phyloP scores from a whole-genome alignment of 2,329 filamentous ascomycete genomes.

The Penicillium sp. region DNA sequence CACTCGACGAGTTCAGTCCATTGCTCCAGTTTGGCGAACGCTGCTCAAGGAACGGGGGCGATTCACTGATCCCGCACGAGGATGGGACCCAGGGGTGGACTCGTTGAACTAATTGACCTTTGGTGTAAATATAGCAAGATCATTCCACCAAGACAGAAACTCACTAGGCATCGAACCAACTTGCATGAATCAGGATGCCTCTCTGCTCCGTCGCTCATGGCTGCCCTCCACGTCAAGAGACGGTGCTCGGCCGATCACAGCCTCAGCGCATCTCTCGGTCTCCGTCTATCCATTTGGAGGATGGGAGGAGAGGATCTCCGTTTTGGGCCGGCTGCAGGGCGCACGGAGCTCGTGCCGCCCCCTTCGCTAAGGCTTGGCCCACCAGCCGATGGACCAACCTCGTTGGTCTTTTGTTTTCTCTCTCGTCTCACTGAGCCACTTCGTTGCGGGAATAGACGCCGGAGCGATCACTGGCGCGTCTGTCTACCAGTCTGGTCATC shows the following conservation, averaged over 20 bases:
- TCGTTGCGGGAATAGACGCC: too few relatives aligned
- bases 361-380: constrained; percentile 5
- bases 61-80: too few relatives aligned
- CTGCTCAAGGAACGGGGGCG: too few relatives aligned
- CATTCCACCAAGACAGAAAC: background rate
- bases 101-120: too few relatives aligned
- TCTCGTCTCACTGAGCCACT: too few relatives aligned
- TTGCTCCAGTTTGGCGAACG: too few relatives aligned
- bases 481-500: too few relatives aligned
- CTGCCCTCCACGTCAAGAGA: background rate
- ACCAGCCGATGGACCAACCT: background rate
- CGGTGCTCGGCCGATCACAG: constrained; percentile 9
- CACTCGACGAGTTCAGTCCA: too few relatives aligned
- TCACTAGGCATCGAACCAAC: background rate
- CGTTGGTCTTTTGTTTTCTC: too few relatives aligned
- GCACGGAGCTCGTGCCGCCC: background rate
- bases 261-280: background rate
- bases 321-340: constrained; percentile 17
- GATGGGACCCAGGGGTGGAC: too few relatives aligned
- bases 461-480: too few relatives aligned
- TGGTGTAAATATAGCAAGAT: background rate
- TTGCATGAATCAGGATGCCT: background rate
- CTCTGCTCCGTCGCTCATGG: background rate
- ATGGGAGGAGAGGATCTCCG: constrained; percentile 8
- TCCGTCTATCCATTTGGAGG: background rate